These are phyloP conservation scores for Daedalea quercina DNA, from an alignment of 768 basidiomycete species.

Conservation along the genomic window DNA sequence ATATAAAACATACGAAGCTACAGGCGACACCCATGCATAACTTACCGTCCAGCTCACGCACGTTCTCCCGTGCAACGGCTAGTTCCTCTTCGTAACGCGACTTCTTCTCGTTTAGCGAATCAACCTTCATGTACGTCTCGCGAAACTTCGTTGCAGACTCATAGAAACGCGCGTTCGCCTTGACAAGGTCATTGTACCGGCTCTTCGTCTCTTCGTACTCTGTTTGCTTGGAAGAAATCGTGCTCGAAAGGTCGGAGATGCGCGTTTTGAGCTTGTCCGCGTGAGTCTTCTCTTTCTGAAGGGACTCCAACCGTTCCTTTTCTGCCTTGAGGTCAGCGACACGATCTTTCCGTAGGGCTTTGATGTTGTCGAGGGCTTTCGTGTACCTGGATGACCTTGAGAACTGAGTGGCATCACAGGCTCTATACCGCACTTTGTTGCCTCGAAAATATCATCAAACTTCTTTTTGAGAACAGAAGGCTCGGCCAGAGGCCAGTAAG, in stretches of 20 bases:
- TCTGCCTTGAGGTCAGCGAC: constrained; percentile 89
- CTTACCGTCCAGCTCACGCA: constrained; percentile 38
- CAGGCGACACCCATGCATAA: neutral
- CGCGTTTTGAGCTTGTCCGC: constrained; percentile 76
- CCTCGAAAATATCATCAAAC: constrained; percentile 99
- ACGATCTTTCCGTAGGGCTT: constrained; percentile 83
- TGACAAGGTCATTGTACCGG: constrained; percentile 56
- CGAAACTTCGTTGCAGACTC: constrained; percentile 81
- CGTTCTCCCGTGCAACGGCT: constrained; percentile 51
- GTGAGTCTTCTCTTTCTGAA: constrained; percentile 77
- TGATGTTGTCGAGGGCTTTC: constrained; percentile 92
- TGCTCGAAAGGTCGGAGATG: constrained; percentile 50
- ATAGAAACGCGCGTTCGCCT: constrained; percentile 72
- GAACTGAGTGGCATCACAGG: neutral
- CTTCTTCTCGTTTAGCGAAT: constrained; percentile 56
- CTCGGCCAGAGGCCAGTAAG: constrained; percentile 95
- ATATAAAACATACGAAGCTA: neutral
- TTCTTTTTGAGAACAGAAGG: constrained; percentile 93
- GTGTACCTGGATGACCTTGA: constrained; percentile 64
- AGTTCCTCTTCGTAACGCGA: constrained; percentile 56
- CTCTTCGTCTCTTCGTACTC: constrained; percentile 68
- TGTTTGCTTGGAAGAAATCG: constrained; percentile 63
- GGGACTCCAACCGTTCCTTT: constrained; percentile 73
- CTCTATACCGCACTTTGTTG: constrained; percentile 63
- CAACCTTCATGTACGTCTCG: constrained; percentile 70